Conservation (phyloP, 441 rosid species). For the Corymbia calophylla region DNA sequence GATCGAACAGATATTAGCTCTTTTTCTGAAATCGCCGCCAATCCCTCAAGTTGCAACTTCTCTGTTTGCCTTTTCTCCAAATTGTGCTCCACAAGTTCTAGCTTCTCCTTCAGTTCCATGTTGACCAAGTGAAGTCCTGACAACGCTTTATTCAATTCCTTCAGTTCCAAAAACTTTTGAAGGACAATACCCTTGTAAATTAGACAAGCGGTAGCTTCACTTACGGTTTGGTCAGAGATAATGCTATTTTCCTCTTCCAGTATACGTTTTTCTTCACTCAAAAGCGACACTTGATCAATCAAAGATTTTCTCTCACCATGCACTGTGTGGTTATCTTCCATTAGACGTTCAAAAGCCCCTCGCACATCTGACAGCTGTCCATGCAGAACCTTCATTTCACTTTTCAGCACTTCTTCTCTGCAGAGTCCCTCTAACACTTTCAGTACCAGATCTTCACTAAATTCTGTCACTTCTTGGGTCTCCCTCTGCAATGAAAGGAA, state of each 20-base stretch:
- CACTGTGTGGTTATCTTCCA: conserved; percentile 40
- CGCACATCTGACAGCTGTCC: conserved; percentile 36
- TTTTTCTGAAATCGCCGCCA: conserved; percentile 22
- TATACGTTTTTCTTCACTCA: conserved; percentile 37
- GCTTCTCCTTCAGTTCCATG: conserved; percentile 46
- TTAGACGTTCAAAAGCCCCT: conserved; percentile 33
- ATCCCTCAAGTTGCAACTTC: conserved; percentile 27
- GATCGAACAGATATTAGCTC: conserved; percentile 34
- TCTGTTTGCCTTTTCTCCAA: conserved; percentile 27
- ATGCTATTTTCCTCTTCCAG: conserved; percentile 56
- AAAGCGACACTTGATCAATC: conserved; percentile 26
- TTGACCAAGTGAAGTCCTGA: conserved; percentile 36
- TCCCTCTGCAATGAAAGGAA: conserved; percentile 34
- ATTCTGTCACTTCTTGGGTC: conserved; percentile 26
- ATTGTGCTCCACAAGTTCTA: conserved; percentile 30
- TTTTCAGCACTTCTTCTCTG: conserved; percentile 50
- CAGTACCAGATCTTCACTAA: conserved; percentile 45
- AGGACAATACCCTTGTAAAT: conserved; percentile 40
- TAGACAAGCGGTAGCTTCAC: conserved; percentile 44
- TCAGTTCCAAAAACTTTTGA: conserved; percentile 36
- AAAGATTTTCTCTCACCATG: conserved; percentile 44
- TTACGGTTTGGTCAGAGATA: conserved; percentile 38
- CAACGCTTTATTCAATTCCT: conserved; percentile 33
- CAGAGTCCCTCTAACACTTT: conserved; percentile 39
- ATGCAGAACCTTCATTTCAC: conserved; percentile 41